Evolutionary conservation across 139 green algal species (phyloP), one percentile per base, ranked within the genome.

Genomic region (Chlamydomonas sphaeroides): DNA sequence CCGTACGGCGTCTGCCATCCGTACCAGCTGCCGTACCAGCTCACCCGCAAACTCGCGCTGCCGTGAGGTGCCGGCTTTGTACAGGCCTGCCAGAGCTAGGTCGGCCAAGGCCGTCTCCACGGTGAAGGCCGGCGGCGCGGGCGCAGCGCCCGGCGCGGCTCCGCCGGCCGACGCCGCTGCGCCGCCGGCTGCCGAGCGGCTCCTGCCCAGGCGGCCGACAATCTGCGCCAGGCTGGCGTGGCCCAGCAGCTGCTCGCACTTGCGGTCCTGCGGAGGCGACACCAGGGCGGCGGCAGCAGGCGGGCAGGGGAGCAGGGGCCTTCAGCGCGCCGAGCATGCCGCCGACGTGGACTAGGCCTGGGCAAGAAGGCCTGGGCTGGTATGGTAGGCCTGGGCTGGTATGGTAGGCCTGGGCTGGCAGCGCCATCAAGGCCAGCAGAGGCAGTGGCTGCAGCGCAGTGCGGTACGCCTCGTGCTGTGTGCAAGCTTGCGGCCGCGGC

Each of bases 31-130:
- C 45, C 65, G 38, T 36, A 90, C 84, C 7, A 89, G 59, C 70
- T 88, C 80, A 51, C 84, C 73, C 1, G 84, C 84, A 71, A 92
- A 91, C 45, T 87, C 78, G 10, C 86, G 84, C 72, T 92, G 89
- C 35, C 81, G 77, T 25, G 62, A 59, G 4, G 33, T 53, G 38
- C 63, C 68, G 38, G 78, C 85, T 42, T 81, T 76, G 18, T 79
- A 81, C 17, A 92, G 87, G n/a, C 86, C 81, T 7, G 80, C 63
- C 33, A 92, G 73, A 0, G 77, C 78, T 0, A 88, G 51, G 8
- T 90, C 72, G 0, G 83, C 83, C 28, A 92, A 25, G 0, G 76
- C 87, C 3, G 78, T 25, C 51, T 90, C 87, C 26, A 86, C 66
- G 5, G 62, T 67, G 68, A 87, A 92, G 0, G 87, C 71, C 21